Evolutionary conservation across 2,329 filamentous ascomycete species (phyloP), one percentile per base, ranked within the genome.

Genomic region (Penicillium sp.): DNA sequence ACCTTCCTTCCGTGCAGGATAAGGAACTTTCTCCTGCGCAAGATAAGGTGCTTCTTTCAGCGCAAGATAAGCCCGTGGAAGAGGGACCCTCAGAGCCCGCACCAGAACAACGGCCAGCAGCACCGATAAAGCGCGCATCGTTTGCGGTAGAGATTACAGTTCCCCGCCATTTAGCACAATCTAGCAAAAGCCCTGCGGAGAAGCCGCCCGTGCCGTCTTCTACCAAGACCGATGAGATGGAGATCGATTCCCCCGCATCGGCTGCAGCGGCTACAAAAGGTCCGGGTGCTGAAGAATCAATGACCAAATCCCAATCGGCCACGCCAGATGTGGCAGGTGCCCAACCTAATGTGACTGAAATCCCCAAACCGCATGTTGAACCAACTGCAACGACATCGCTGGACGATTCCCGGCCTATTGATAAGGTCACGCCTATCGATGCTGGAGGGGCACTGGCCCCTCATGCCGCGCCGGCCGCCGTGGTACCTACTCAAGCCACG

Each of bases 221-320:
- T 31, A 32, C 27, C 31, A 43, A 55, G 31, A 24, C 50, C 42
- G 50, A 58, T 45, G 46, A 41, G 11, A 63, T 62, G 59, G 56
- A 64, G 13, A 44, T 65, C 10, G 63, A 66, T 46, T 45, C 46
- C 31, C 45, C 45, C 21, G 36, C 51, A 18, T 44, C 43, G 16
- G 32, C 46, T 27, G 52, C 54, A 24, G 48, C 44, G 16, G 45
- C 31, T 29, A 14, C 38, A 45, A n/a, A 27, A 1, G 50, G 45
- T 13, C 48, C 54, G 22, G 41, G 36, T 4, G 18, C 36, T 46
- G 42, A 41, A 39, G 42, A 51, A 41, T 27, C 54, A 36, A 39
- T 32, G 6, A 34, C 10, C 31, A 34, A 48, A 40, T 14, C 46
- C 50, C 29, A 11, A 29, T 40, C 44, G 41, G 21, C 45, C 11